Evolutionary conservation across 495 filamentous ascomycete genomes (phyloP).

Genomic region (Neurospora pannonica): DNA sequence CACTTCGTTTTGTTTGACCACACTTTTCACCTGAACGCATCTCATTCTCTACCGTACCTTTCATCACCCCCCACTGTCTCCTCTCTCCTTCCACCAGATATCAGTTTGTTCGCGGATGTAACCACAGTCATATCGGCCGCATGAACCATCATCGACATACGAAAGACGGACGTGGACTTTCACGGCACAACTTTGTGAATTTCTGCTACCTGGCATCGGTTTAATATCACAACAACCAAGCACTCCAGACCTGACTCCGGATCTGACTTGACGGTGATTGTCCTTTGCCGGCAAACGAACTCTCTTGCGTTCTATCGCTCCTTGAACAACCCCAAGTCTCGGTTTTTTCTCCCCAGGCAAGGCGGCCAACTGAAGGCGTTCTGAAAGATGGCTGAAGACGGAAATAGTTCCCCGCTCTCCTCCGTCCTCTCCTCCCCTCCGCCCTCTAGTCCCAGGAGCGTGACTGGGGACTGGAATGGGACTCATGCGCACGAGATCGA

Average conservation of each 20-base stretch:
- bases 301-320: not conserved
- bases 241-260: not conserved
- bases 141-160: not conserved
- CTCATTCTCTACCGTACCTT: not conserved
- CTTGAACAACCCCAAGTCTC: not conserved
- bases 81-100: not conserved
- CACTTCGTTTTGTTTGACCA: not conserved
- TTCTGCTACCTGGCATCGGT: not conserved
- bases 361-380: not conserved
- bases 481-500: not conserved
- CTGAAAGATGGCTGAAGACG: not conserved
- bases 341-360: not conserved
- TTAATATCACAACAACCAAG: not conserved
- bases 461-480: not conserved
- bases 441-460: not conserved
- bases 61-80: not conserved
- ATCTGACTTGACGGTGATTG: not conserved
- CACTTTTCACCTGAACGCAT: not conserved
- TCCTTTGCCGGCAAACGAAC: not conserved
- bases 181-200: not conserved
- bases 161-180: not conserved
- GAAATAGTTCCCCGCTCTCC: not conserved
- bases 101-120: not conserved
- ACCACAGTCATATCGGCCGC: not conserved
- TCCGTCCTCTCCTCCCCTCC: not conserved